phyloP scores from a whole-genome alignment of 768 basidiomycete genomes.

The Hericium rajendrae region DNA sequence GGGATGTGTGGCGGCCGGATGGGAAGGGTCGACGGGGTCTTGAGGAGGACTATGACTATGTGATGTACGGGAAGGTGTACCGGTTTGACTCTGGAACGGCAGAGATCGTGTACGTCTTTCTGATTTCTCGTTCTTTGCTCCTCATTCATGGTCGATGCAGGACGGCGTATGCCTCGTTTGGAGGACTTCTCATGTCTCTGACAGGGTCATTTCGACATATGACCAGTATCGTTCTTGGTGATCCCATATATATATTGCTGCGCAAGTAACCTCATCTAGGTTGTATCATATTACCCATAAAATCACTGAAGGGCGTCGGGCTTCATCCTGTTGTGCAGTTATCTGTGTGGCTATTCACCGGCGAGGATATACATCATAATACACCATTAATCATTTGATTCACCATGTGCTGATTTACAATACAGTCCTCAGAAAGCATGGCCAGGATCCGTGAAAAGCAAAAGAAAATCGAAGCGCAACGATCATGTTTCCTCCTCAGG shows the following conservation, averaged over 20 bases:
- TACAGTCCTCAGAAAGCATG: too few species aligned
- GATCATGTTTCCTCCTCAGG: constrained; percentile 75
- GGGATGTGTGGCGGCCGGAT: constrained; percentile 78
- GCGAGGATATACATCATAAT: background rate
- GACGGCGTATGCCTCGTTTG: constrained; percentile 94
- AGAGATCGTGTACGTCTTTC: constrained; percentile 71
- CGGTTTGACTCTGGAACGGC: constrained; percentile 84
- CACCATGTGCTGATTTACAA: too few species aligned
- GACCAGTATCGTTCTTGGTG: constrained; percentile 85
- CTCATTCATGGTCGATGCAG: constrained; percentile 31
- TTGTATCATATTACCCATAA: background rate
- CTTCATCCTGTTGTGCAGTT: background rate
- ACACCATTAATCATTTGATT: too few species aligned
- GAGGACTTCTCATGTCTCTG: constrained; percentile 89
- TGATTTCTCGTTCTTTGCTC: constrained; percentile 1
- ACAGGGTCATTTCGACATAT: constrained; percentile 90
- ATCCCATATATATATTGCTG: constrained; percentile 84
- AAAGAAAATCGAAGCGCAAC: too few species aligned
- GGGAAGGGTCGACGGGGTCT: constrained; percentile 72
- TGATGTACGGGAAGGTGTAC: constrained; percentile 99
- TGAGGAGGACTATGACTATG: constrained; percentile 96
- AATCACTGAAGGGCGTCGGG: too few species aligned
- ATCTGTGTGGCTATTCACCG: too few species aligned
- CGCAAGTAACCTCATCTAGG: constrained; percentile 32
- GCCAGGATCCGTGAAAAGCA: too few species aligned